phyloP scores from a whole-genome alignment of 441 rosid species.

The Pelargonium australe region DNA sequence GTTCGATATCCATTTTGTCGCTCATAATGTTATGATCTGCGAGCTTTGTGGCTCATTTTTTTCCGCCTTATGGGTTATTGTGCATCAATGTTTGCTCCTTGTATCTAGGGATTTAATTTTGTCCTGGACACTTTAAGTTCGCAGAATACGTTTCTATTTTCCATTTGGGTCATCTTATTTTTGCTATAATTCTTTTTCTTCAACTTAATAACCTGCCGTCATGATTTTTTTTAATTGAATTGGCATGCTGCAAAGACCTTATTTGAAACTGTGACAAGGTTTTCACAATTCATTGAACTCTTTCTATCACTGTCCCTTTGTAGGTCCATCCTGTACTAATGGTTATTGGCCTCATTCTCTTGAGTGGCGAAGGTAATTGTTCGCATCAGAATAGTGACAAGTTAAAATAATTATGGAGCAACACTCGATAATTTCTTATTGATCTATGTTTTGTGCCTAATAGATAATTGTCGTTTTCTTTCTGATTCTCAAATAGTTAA shows the following conservation, averaged over 20 bases:
- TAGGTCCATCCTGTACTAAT: constrained; percentile 80
- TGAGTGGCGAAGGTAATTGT: constrained; percentile 84
- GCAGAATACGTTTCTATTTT: too few species aligned
- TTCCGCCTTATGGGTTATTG: not conserved
- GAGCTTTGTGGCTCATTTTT: too few species aligned
- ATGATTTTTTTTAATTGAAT: not conserved
- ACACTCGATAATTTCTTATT: too few species aligned
- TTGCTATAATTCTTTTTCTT: not conserved
- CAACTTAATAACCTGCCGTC: not conserved
- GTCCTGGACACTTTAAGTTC: too few species aligned
- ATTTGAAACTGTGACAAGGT: not conserved
- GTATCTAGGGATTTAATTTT: too few species aligned
- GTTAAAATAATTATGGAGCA: not conserved
- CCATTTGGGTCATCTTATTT: too few species aligned
- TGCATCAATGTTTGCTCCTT: not conserved
- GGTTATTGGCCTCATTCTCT: constrained; percentile 87
- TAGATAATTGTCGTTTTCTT: too few species aligned
- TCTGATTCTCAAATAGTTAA: too few species aligned
- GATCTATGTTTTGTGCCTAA: too few species aligned
- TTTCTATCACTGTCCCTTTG: not conserved
- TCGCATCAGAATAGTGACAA: not conserved
- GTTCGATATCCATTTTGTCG: too few species aligned
- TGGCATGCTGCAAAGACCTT: not conserved
- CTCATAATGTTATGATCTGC: too few species aligned
- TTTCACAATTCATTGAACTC: not conserved